Percentiles rank a stretch among this genome's conserved stretches.
Conservation (phyloP, 2,329 filamentous ascomycete species). For the Paraphaeosphaeria minitans region DNA sequence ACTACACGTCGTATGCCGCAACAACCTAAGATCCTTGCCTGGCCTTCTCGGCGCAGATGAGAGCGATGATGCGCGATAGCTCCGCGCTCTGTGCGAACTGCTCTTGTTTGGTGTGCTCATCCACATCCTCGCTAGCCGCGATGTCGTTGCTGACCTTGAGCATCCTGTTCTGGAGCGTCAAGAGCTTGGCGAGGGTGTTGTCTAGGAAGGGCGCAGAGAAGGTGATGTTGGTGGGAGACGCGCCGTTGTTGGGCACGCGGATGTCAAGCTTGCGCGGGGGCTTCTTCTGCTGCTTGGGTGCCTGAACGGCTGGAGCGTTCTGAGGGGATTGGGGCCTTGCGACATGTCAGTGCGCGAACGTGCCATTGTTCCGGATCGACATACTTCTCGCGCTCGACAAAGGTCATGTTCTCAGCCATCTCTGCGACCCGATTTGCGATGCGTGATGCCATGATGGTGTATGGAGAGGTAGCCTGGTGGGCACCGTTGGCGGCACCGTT, state of each 20-base stretch:
- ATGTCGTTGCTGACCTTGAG: conserved; percentile 55
- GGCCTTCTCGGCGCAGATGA: conserved; percentile 60
- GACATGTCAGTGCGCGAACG: conserved; percentile 16
- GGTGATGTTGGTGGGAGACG: conserved; percentile 48
- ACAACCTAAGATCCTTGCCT: conserved; percentile 48
- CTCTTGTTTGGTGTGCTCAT: conserved; percentile 55
- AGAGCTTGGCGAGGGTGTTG: conserved; percentile 58
- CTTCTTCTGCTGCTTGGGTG: conserved; percentile 45
- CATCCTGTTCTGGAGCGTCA: conserved; percentile 57
- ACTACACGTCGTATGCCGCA: neutral
- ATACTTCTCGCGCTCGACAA: conserved; percentile 53
- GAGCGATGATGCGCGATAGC: conserved; percentile 55
- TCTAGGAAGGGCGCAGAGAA: conserved; percentile 60
- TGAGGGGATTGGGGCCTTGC: conserved; percentile 29
- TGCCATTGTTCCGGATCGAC: conserved; percentile 10
- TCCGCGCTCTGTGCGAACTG: conserved; percentile 57
- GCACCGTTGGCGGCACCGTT: conserved; percentile 38
- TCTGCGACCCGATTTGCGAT: conserved; percentile 59
- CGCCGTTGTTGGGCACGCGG: conserved; percentile 47
- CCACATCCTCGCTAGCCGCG: conserved; percentile 51
- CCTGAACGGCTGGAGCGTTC: conserved; percentile 21
- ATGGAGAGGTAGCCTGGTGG: conserved; percentile 48
- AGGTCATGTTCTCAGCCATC: conserved; percentile 60
- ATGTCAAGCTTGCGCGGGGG: conserved; percentile 57
- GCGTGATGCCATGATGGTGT: conserved; percentile 57